These are phyloP conservation scores for Lycium barbarum DNA, from an alignment of 257 asterid genomes.

Conservation along the genomic window DNA sequence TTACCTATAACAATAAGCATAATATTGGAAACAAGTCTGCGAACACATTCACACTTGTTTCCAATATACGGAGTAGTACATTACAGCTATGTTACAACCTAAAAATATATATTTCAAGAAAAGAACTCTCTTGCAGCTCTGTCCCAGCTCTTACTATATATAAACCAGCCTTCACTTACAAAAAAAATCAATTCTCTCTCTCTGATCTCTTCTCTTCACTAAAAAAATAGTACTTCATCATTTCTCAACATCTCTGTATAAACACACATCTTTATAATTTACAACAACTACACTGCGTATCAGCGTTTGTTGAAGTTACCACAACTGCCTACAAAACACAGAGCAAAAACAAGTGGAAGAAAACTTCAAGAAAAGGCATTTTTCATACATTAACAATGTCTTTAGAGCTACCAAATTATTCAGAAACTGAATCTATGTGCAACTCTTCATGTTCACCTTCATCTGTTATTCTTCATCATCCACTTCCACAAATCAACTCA, in stretches of 20 bases:
- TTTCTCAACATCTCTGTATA: not conserved
- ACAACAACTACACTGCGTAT: not conserved
- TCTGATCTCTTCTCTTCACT: not conserved
- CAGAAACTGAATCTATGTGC: conserved; percentile 40
- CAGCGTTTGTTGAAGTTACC: not conserved
- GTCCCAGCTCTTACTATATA: conserved; percentile 15
- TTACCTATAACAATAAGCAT: too few relatives aligned
- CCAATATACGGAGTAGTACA: too few relatives aligned
- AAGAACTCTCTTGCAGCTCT: not conserved
- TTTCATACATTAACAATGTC: conserved; percentile 38
- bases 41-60: too few relatives aligned
- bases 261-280: not conserved
- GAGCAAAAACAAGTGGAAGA: not conserved
- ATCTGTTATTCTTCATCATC: not conserved
- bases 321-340: not conserved
- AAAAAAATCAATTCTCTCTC: not conserved
- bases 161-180: not conserved
- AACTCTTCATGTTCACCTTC: conserved; percentile 30
- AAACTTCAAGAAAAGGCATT: not conserved
- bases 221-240: not conserved
- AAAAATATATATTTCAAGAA: too few relatives aligned
- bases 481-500: conserved; percentile 10
- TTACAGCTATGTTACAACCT: too few relatives aligned
- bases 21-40: too few relatives aligned
- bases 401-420: conserved; percentile 37